These are phyloP conservation scores for Beauveria caledonica DNA, from an alignment of 2,329 filamentous ascomycete species.

Conservation along the genomic window DNA sequence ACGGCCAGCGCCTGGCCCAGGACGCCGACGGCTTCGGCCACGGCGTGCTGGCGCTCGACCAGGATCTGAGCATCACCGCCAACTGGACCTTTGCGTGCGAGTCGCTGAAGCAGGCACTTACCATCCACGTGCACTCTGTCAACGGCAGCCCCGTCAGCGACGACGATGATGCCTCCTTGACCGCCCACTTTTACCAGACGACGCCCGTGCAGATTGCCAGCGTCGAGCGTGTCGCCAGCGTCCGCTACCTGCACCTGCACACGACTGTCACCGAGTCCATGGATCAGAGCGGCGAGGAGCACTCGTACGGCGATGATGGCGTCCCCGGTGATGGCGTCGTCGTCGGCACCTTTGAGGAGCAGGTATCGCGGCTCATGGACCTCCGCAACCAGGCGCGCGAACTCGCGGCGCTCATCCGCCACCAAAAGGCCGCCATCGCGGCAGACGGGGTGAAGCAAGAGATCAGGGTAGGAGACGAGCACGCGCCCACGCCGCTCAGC, in stretches of 20 bases:
- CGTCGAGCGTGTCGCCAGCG: constrained; percentile 32
- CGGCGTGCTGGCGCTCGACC: constrained; percentile 31
- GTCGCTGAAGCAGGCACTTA: constrained; percentile 36
- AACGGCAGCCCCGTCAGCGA: constrained; percentile 29
- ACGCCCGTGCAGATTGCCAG: constrained; percentile 33
- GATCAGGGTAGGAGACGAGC: constrained; percentile 13
- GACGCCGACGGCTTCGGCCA: constrained; percentile 32
- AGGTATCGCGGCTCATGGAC: constrained; percentile 36
- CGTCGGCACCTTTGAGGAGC: constrained; percentile 27
- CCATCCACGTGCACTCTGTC: constrained; percentile 33
- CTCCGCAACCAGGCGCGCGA: constrained; percentile 33
- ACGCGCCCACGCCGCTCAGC: constrained; percentile 13
- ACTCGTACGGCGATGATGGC: neutral
- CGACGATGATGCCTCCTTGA: constrained; percentile 25
- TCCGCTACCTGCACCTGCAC: constrained; percentile 18
- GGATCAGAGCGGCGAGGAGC: constrained; percentile 13
- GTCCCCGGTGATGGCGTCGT: neutral
- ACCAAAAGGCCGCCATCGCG: constrained; percentile 33
- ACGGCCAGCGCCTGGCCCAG: constrained; percentile 34
- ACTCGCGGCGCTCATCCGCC: constrained; percentile 33
- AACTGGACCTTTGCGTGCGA: constrained; percentile 40
- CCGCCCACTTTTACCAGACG: constrained; percentile 38
- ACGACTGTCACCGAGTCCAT: constrained; percentile 9
- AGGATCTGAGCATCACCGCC: constrained; percentile 31
- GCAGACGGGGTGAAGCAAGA: constrained; percentile 21